phyloP scores from a whole-genome alignment of 148 eudicot genomes.

The Cornus suecica region DNA sequence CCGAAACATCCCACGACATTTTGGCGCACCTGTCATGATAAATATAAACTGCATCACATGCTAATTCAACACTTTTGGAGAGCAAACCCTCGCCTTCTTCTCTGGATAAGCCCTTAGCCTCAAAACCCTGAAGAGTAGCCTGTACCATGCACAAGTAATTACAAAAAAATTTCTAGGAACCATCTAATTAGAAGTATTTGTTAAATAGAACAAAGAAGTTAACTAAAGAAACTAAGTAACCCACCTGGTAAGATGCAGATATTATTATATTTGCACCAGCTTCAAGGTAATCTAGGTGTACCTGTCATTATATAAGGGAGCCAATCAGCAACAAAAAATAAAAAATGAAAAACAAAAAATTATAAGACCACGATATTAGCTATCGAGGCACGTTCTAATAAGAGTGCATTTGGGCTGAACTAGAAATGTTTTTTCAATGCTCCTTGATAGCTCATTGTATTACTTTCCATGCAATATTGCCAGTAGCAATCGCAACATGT shows the following conservation, averaged over 20 bases:
- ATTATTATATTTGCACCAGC: slow-evolving; percentile 61
- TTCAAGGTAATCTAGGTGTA: slow-evolving; percentile 66
- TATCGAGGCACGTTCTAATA: no score
- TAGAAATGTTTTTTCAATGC: not conserved
- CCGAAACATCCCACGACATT: slow-evolving; percentile 35
- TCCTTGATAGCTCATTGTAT: not conserved
- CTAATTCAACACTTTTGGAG: slow-evolving; percentile 53
- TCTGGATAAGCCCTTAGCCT: slow-evolving; percentile 53
- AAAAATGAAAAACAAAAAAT: slow-evolving; percentile 1
- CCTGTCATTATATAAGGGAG: slow-evolving; percentile 33
- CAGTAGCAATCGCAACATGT: not conserved
- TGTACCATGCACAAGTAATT: slow-evolving; percentile 14
- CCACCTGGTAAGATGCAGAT: slow-evolving; percentile 70
- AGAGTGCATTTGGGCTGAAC: not conserved
- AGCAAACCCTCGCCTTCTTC: slow-evolving; percentile 53
- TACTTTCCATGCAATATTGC: not conserved
- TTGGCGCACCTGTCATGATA: slow-evolving; percentile 41
- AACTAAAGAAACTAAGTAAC: not conserved
- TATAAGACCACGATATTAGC: not conserved
- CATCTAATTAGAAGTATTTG: not conserved
- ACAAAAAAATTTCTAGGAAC: not conserved
- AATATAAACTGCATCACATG: slow-evolving; percentile 55
- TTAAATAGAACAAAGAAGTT: not conserved
- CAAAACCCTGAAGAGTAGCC: slow-evolving; percentile 76
- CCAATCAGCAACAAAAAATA: not conserved